A percentile compares a stretch with the other conserved stretches of the same genome.
Evolutionary conservation across 2,329 filamentous ascomycete genomes (phyloP).

Genomic region (Alternaria sp.): DNA sequence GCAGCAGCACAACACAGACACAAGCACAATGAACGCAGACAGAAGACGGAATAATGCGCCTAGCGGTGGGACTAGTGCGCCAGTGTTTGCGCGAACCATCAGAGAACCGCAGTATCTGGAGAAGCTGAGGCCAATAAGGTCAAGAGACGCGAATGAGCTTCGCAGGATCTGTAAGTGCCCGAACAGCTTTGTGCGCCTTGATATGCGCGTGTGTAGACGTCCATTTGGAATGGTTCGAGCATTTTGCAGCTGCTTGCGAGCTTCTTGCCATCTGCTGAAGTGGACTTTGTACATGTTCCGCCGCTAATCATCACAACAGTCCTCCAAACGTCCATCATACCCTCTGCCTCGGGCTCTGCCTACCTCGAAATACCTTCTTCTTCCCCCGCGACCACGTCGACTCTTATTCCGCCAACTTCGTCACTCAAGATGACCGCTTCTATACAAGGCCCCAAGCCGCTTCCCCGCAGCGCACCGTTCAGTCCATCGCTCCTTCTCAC

Average conservation of each 20-base stretch:
- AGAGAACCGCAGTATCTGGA: constrained; percentile 58
- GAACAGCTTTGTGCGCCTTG: background rate
- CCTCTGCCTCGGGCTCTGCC: constrained; percentile 91
- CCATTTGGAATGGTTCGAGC: background rate
- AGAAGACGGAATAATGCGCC: constrained; percentile 91
- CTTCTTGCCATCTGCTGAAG: background rate
- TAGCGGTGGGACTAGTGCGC: constrained; percentile 75
- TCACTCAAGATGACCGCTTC: constrained; percentile 92
- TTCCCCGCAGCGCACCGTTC: constrained; percentile 89
- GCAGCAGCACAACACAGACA: constrained; percentile 18
- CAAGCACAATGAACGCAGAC: constrained; percentile 60
- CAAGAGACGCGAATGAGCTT: constrained; percentile 73
- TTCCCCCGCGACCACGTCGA: constrained; percentile 46
- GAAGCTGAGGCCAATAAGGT: constrained; percentile 61
- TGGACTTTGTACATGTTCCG: background rate
- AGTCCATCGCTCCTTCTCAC: constrained; percentile 90
- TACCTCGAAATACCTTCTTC: constrained; percentile 73
- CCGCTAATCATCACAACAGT: constrained; percentile 62
- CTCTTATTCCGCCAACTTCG: constrained; percentile 63
- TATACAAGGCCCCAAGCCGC: constrained; percentile 89
- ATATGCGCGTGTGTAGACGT: background rate
- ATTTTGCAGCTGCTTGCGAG: background rate
- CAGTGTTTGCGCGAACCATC: constrained; percentile 68
- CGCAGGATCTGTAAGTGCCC: constrained; percentile 81
- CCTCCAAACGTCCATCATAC: constrained; percentile 88